These are phyloP conservation scores for Cronartium quercuum DNA, from an alignment of 1,284 basidiomycete species.

Conservation along the genomic window DNA sequence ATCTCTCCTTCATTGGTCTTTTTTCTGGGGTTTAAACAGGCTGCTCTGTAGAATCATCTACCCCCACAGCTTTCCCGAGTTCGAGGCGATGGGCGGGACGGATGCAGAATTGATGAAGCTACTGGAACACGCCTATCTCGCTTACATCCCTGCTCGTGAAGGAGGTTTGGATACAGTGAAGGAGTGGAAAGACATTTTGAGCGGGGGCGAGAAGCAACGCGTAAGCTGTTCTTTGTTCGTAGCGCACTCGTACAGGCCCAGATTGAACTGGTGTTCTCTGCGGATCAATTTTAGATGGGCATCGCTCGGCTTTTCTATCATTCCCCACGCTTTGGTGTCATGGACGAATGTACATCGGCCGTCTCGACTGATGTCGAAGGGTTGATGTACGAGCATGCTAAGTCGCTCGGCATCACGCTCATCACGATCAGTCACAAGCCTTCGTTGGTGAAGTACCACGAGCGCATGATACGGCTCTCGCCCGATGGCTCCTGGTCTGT, in stretches of 20 bases:
- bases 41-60: conserved; percentile 59
- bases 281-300: conserved; percentile 59
- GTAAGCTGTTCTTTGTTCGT: conserved; percentile 52
- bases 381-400: conserved; percentile 88
- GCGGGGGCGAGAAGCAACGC: conserved; percentile 90
- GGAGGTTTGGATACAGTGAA: conserved; percentile 84
- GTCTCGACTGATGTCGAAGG: conserved; percentile 96
- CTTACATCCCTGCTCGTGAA: conserved; percentile 77
- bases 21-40: neutral
- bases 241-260: no score
- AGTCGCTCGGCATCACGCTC: conserved; percentile 76
- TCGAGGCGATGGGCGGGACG: conserved; percentile 60
- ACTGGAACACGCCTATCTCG: conserved; percentile 71
- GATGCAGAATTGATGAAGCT: conserved; percentile 66
- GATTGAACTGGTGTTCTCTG: neutral
- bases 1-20: neutral
- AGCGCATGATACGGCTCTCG: conserved; percentile 65
- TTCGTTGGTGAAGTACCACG: conserved; percentile 75
- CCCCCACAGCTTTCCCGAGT: conserved; percentile 74
- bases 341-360: conserved; percentile 83
- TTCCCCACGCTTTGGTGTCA: conserved; percentile 60
- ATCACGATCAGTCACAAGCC: conserved; percentile 83
- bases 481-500: conserved; percentile 66
- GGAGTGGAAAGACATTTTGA: conserved; percentile 87
- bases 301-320: conserved; percentile 81